Evolutionary conservation across 345 rosid genomes (phyloP).

Genomic region (Cardamine resedifolia): DNA sequence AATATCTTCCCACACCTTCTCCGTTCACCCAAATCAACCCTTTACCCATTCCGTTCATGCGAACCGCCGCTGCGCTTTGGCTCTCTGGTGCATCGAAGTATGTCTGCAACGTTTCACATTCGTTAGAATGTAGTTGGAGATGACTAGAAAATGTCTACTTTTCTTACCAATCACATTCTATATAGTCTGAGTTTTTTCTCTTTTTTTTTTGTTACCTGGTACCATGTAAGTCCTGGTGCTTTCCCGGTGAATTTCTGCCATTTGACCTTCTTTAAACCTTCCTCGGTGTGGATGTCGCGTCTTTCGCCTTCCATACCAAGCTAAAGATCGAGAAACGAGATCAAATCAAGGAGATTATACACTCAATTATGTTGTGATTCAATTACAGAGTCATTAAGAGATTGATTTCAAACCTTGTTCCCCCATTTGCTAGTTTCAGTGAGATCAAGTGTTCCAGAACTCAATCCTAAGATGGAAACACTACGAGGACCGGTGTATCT

Average conservation of each 20-base stretch:
- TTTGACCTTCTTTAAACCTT: conserved; percentile 46
- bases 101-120: conserved; percentile 44
- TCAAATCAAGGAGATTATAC: not conserved
- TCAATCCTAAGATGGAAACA: conserved; percentile 68
- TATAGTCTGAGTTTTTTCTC: not conserved
- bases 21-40: conserved; percentile 92
- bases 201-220: conserved; percentile 51
- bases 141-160: not conserved
- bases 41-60: conserved; percentile 66
- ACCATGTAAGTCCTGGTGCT: conserved; percentile 63
- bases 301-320: conserved; percentile 69
- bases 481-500: conserved; percentile 85
- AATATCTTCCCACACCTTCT: conserved; percentile 75
- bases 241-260: conserved; percentile 44
- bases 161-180: too few relatives aligned
- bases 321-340: conserved; percentile 23
- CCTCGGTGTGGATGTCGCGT: conserved; percentile 39
- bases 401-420: conserved; percentile 53
- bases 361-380: not conserved
- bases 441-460: conserved; percentile 81
- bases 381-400: not conserved
- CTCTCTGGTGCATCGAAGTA: conserved; percentile 74
- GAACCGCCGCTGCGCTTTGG: conserved; percentile 50
- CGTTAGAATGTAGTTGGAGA: not conserved
- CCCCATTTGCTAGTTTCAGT: conserved; percentile 62